These are phyloP conservation scores for Ceratocystis colombiana DNA, from an alignment of 2,329 filamentous ascomycete species.

Conservation along the genomic window DNA sequence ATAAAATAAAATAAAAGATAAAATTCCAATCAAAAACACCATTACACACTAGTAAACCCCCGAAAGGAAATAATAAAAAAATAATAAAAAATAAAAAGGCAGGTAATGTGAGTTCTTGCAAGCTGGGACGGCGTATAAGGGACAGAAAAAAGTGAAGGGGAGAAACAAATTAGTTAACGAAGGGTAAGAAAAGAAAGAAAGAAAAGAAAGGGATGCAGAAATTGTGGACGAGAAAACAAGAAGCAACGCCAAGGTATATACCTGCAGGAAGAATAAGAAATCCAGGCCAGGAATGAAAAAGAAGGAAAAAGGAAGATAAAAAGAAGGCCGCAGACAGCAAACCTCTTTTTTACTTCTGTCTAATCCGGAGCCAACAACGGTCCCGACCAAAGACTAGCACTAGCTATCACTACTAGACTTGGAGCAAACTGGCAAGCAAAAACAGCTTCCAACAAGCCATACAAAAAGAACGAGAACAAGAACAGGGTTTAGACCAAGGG, in stretches of 20 bases:
- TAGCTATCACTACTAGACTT: not conserved
- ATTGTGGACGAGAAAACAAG: conserved; percentile 2
- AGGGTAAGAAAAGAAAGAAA: not conserved
- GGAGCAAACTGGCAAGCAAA: conserved; percentile 5
- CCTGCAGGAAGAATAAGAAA: conserved; percentile 11
- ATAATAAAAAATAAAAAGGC: not conserved
- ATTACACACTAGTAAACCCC: not conserved
- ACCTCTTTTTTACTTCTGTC: not conserved
- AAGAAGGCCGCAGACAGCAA: conserved; percentile 2
- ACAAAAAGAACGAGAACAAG: not conserved
- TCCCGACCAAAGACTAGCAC: not conserved
- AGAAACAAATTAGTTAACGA: conserved; percentile 3
- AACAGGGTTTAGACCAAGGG: not conserved
- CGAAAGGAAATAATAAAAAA: not conserved
- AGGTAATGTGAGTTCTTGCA: not conserved
- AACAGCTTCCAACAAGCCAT: not conserved
- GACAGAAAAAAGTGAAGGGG: not conserved
- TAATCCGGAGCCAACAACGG: not conserved
- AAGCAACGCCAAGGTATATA: not conserved
- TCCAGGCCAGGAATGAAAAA: conserved; percentile 6
- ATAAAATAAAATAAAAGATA: not conserved
- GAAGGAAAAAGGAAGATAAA: conserved; percentile 8
- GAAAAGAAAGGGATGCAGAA: conserved; percentile 10
- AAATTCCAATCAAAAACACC: not conserved
- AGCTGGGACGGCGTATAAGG: not conserved